A percentile compares a stretch with the other conserved stretches of the same genome.
phyloP scores from a whole-genome alignment of 2,329 filamentous ascomycete genomes.

The Fusarium miscanthi region DNA sequence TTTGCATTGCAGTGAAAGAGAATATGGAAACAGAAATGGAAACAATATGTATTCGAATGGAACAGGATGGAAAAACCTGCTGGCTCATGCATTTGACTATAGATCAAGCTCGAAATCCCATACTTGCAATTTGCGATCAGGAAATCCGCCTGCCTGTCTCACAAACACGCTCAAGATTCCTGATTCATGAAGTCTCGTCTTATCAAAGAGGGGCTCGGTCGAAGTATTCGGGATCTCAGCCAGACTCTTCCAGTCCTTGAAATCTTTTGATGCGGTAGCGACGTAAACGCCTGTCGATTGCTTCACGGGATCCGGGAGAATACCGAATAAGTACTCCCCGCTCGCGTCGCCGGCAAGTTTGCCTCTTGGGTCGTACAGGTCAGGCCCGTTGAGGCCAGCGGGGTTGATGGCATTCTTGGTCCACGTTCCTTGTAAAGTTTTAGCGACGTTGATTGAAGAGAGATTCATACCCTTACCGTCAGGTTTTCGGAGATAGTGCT shows the following conservation, averaged over 20 bases:
- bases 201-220: constrained; percentile 28
- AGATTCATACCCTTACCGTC: neutral
- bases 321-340: constrained; percentile 17
- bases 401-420: constrained; percentile 27
- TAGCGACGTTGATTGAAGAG: fast-evolving
- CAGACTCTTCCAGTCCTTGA: constrained; percentile 23
- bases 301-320: constrained; percentile 11
- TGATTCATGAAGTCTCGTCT: constrained; percentile 1
- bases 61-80: neutral
- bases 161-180: constrained; percentile 25
- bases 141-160: constrained; percentile 17
- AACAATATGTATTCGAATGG: neutral
- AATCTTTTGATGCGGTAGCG: neutral
- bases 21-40: neutral
- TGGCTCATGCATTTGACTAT: neutral
- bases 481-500: constrained; percentile 21
- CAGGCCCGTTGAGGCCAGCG: constrained; percentile 20
- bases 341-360: constrained; percentile 27
- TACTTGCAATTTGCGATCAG: constrained; percentile 25
- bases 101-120: constrained; percentile 35
- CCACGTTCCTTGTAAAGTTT: constrained; percentile 6
- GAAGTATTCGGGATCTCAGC: constrained; percentile 26
- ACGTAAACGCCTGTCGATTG: constrained; percentile 14
- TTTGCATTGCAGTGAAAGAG: too few relatives aligned
- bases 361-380: constrained; percentile 29